Evolutionary conservation across 2,329 filamentous ascomycete species (phyloP).

Genomic region (Sclerotiophoma versabilis): DNA sequence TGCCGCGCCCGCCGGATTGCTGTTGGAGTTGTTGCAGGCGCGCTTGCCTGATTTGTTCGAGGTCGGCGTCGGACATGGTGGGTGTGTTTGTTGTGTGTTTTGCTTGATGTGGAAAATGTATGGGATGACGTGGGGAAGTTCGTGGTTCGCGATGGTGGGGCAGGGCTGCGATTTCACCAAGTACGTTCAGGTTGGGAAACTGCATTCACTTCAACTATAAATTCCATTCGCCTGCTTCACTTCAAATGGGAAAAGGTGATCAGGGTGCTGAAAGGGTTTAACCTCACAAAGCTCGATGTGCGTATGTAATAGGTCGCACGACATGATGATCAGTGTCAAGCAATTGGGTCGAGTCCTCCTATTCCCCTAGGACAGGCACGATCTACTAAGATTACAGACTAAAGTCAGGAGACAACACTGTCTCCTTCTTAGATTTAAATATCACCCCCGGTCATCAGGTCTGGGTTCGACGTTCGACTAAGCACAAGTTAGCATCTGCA

Average conservation of each 20-base stretch:
- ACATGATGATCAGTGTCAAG: too few relatives aligned
- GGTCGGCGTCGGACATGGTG: slow-evolving; percentile 69
- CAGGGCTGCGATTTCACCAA: neutral
- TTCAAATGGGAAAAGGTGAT: too few relatives aligned
- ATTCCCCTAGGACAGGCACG: too few relatives aligned
- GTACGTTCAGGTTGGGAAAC: neutral
- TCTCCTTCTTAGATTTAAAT: too few relatives aligned
- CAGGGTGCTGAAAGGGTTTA: too few relatives aligned
- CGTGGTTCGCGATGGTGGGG: slow-evolving; percentile 15
- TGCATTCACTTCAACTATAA: neutral
- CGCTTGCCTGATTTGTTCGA: slow-evolving; percentile 87
- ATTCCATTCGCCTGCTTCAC: too few relatives aligned
- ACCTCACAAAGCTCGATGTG: too few relatives aligned
- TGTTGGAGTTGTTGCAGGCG: slow-evolving; percentile 93
- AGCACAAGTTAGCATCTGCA: neutral
- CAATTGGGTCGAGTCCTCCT: too few relatives aligned
- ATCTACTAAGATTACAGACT: too few relatives aligned
- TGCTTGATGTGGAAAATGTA: slow-evolving; percentile 9
- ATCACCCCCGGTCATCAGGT: slow-evolving; percentile 5
- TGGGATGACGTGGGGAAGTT: slow-evolving; percentile 11
- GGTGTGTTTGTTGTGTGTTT: slow-evolving; percentile 2
- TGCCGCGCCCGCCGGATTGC: slow-evolving; percentile 61
- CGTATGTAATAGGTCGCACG: too few relatives aligned
- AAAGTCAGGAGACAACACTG: neutral
- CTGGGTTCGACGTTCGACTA: slow-evolving; percentile 12